These are phyloP conservation scores for Nyctanthes arbortristis DNA, from an alignment of 257 asterid species.

Conservation along the genomic window DNA sequence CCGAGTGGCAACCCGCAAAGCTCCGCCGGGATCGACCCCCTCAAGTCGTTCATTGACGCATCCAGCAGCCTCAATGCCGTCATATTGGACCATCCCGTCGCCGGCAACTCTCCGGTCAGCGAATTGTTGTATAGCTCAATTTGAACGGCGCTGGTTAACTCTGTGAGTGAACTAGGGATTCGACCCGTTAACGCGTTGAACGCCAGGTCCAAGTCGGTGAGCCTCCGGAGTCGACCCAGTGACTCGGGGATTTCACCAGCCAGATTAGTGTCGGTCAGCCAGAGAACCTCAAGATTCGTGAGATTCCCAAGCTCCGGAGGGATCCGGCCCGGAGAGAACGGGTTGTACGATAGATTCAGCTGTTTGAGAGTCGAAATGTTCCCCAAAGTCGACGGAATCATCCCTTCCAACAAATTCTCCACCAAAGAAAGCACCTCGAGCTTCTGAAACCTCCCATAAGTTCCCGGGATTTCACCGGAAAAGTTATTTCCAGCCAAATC, in stretches of 20 bases:
- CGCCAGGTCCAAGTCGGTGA: slow-evolving; percentile 82
- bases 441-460: slow-evolving; percentile 66
- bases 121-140: slow-evolving; percentile 92
- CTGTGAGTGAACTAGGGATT: slow-evolving; percentile 73
- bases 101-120: slow-evolving; percentile 73
- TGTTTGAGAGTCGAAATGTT: slow-evolving; percentile 76
- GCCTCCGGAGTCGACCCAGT: slow-evolving; percentile 60
- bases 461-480: slow-evolving; percentile 80
- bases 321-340: slow-evolving; percentile 80
- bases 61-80: slow-evolving; percentile 72
- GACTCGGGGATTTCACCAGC: slow-evolving; percentile 81
- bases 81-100: slow-evolving; percentile 83
- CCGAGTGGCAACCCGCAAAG: slow-evolving; percentile 81
- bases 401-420: slow-evolving; percentile 76
- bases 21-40: slow-evolving; percentile 77
- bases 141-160: slow-evolving; percentile 64
- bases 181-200: slow-evolving; percentile 61
- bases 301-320: slow-evolving; percentile 89
- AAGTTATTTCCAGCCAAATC: slow-evolving; percentile 91
- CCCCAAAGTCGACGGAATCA: slow-evolving; percentile 73
- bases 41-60: slow-evolving; percentile 81
- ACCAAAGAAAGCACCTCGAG: slow-evolving; percentile 84
- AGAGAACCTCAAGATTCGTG: slow-evolving; percentile 66
- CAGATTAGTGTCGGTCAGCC: slow-evolving; percentile 80
- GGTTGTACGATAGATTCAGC: slow-evolving; percentile 86